phyloP scores from a whole-genome alignment of 2,329 filamentous ascomycete genomes.

The Sclerotinia spermophila region DNA sequence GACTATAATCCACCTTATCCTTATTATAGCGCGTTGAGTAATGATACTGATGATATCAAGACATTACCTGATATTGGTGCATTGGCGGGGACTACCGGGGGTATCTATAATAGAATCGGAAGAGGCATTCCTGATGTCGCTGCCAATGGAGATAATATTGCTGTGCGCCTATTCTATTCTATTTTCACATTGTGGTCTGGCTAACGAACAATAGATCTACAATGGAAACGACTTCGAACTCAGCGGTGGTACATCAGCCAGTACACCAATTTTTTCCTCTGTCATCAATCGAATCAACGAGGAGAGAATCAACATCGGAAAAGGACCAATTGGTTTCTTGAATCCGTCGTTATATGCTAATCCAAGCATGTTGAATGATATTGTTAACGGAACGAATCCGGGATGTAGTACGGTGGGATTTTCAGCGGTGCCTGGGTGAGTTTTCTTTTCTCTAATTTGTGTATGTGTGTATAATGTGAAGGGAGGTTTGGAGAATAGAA shows the following conservation, averaged over 20 bases:
- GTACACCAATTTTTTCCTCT: slow-evolving; percentile 46
- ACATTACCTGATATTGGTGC: slow-evolving; percentile 24
- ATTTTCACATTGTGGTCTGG: neutral
- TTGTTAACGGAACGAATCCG: slow-evolving; percentile 31
- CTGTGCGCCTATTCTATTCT: slow-evolving; percentile 21
- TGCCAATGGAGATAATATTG: slow-evolving; percentile 32
- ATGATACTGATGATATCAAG: slow-evolving; percentile 22
- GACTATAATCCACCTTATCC: slow-evolving; percentile 30
- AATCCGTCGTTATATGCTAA: slow-evolving; percentile 50
- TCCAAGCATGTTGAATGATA: slow-evolving; percentile 37
- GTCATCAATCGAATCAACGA: slow-evolving; percentile 51
- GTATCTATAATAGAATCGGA: slow-evolving; percentile 27
- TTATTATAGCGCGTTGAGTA: slow-evolving; percentile 23
- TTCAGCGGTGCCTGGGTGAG: slow-evolving; percentile 30
- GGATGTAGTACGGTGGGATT: slow-evolving; percentile 36
- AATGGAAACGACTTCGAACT: slow-evolving; percentile 24
- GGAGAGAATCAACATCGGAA: slow-evolving; percentile 44
- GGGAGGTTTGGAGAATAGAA: fast-evolving
- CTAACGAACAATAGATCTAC: slow-evolving; percentile 17
- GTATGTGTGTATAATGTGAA: neutral
- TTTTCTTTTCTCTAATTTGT: neutral
- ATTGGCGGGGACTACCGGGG: slow-evolving; percentile 19
- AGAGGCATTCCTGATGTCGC: slow-evolving; percentile 45
- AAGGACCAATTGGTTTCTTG: slow-evolving; percentile 49
- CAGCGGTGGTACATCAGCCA: slow-evolving; percentile 48